Base-by-base conservation (phyloP, 208 protist species). In the Phytomonas sp. region DNA sequence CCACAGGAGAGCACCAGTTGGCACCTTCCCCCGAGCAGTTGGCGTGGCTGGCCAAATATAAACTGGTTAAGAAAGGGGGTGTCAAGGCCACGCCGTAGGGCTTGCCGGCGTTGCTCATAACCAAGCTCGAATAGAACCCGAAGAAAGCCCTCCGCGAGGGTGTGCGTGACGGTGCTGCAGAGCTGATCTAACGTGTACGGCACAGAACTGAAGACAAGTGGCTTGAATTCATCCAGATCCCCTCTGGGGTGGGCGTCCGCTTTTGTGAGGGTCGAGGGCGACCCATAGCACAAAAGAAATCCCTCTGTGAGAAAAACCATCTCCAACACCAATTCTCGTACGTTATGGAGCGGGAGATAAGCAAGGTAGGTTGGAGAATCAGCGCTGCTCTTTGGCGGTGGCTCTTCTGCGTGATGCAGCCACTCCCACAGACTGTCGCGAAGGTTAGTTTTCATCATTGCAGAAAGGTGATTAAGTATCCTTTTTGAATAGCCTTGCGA, bases 281-380 rank as follows among this genome's bases (percentile, higher is more conserved):
- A 79, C 53, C 87, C 89, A 74, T 91, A 93, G 75, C 85, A 85
- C 20, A 95, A 73, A 4, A 83, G 65, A 29, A 78, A 56, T n/a
- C 71, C 72, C 28, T 75, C 72, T 0, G 83, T 17, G 31, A 96
- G 68, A 20, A 87, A 76, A 11, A 76, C 63, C 7, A 73, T 82
- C 56, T 93, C 67, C 4, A 80, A 63, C 4, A 85, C 53, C 36
- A 96, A 72, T 70, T 97, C 91, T 2, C 82, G 66, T 20, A 97
- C 78, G 72, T 94, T 83, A 26, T 90, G 87, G 28, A 95, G 71
- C 13, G 92, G 88, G 2, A 95, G 66, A 79, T 95, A 96, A 9
- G 87, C 81, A 33, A 95, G 71, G 74, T 96, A 93, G 20, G 82
- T 69, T 33, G 79, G 74, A 60, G 83, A 66, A 13, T 69, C 32